Percentiles rank a stretch among this genome's conserved stretches.
Conservation (phyloP, 345 rosid genomes). For the Excoecaria agallocha region DNA sequence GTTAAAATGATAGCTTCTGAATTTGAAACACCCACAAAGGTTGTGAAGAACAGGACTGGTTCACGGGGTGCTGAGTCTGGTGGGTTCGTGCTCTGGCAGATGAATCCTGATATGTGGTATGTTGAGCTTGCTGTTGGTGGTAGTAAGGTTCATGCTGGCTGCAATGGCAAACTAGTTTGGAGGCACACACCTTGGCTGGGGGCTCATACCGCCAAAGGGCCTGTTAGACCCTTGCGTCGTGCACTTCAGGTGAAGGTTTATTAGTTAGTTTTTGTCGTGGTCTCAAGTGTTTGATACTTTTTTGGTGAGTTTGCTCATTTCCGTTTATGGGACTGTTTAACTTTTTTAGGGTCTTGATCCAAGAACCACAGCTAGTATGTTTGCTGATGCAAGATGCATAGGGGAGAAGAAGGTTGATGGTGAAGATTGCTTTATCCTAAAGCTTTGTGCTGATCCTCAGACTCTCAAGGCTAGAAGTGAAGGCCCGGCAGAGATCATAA, state of each 20-base stretch:
- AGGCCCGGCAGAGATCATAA: conserved; percentile 85
- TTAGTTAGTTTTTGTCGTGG: not conserved
- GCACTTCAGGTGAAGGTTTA: conserved; percentile 66
- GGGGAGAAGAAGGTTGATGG: conserved; percentile 79
- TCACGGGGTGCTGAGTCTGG: conserved; percentile 63
- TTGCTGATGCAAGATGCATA: conserved; percentile 78
- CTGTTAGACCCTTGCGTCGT: conserved; percentile 84
- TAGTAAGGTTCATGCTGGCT: conserved; percentile 84
- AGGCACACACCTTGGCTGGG: conserved; percentile 96
- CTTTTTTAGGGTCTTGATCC: conserved; percentile 86
- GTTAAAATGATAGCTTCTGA: conserved; percentile 75
- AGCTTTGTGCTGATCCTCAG: conserved; percentile 70
- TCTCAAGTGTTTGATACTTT: not conserved
- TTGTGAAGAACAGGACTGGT: conserved; percentile 59
- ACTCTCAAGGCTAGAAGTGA: conserved; percentile 78
- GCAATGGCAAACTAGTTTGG: conserved; percentile 91
- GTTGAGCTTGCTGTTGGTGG: conserved; percentile 89
- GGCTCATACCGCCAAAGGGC: conserved; percentile 84
- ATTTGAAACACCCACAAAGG: conserved; percentile 65
- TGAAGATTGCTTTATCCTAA: conserved; percentile 86
- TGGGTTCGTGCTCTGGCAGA: conserved; percentile 94
- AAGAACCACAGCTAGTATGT: conserved; percentile 70
- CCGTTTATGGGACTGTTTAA: not conserved
- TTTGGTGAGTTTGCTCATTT: not conserved
- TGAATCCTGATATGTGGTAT: conserved; percentile 97